Evolutionary conservation across 2,329 filamentous ascomycete species (phyloP).

Genomic region (Fusarium citri): DNA sequence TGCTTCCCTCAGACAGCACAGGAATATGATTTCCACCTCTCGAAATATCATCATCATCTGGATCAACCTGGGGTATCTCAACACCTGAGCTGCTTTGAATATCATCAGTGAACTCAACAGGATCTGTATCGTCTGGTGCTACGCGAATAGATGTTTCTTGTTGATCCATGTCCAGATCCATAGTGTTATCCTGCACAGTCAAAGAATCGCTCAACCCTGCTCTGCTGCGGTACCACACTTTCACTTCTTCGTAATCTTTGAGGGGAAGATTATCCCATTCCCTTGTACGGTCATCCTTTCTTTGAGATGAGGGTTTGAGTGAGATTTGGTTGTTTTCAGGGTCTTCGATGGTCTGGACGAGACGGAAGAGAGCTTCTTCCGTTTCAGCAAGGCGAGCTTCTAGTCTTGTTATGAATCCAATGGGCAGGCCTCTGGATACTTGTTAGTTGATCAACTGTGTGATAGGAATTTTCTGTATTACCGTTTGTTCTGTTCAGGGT

Average conservation of each 20-base stretch:
- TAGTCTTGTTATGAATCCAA: constrained; percentile 54
- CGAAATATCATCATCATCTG: neutral
- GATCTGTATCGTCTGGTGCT: neutral
- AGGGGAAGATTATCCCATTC: constrained; percentile 48
- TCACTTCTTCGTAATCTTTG: constrained; percentile 25
- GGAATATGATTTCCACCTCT: neutral
- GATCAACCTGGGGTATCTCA: neutral
- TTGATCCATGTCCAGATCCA: neutral
- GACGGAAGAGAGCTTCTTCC: constrained; percentile 45
- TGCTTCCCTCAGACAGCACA: constrained; percentile 2
- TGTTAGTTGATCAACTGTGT: neutral
- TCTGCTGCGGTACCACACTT: constrained; percentile 39
- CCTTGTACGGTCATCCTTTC: constrained; percentile 45
- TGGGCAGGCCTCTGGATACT: constrained; percentile 48
- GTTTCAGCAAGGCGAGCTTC: constrained; percentile 53
- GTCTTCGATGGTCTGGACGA: constrained; percentile 32
- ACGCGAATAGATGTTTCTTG: neutral
- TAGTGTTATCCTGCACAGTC: neutral
- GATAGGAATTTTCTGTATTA: constrained; percentile 14
- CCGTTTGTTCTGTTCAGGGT: constrained; percentile 51
- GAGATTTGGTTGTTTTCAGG: neutral
- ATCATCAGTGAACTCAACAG: neutral
- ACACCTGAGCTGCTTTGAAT: neutral
- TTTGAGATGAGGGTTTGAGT: constrained; percentile 26
- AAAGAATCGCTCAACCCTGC: neutral